Evolutionary conservation across 1,284 basidiomycete species (phyloP).

Genomic region (Vanrija sp.): DNA sequence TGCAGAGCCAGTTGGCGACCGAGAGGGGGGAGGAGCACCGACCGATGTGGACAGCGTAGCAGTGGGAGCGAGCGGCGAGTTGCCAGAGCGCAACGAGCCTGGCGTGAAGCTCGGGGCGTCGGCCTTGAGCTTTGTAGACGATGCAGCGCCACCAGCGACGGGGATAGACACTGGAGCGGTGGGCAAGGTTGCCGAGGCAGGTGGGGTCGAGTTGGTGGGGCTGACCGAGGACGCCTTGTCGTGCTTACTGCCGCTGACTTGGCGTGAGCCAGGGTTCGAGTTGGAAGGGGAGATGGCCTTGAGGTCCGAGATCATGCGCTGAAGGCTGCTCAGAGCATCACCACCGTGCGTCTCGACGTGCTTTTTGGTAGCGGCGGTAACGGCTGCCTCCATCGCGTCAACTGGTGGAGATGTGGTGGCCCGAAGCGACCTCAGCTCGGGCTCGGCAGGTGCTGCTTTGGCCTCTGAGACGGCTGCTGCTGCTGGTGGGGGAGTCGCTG

Average conservation of each 20-base stretch:
- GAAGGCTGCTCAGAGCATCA: slow-evolving; percentile 38
- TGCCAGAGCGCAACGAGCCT: slow-evolving; percentile 13
- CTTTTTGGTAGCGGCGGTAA: slow-evolving; percentile 39
- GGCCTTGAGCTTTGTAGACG: slow-evolving; percentile 43
- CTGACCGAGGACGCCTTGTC: neutral
- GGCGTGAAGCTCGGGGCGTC: slow-evolving; percentile 49
- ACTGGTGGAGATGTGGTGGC: slow-evolving; percentile 29
- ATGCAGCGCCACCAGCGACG: slow-evolving; percentile 1
- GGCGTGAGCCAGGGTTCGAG: slow-evolving; percentile 19
- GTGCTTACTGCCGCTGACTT: slow-evolving; percentile 19
- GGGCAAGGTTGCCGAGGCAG: neutral
- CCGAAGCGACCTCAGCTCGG: slow-evolving; percentile 25
- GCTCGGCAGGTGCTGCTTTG: slow-evolving; percentile 1
- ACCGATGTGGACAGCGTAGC: neutral
- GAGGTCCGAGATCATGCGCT: slow-evolving; percentile 47
- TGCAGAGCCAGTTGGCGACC: neutral
- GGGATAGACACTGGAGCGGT: slow-evolving; percentile 12
- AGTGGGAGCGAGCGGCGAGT: slow-evolving; percentile 10
- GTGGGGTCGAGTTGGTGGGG: neutral
- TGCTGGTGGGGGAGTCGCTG: slow-evolving; percentile 11
- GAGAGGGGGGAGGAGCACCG: neutral
- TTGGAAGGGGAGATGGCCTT: slow-evolving; percentile 32
- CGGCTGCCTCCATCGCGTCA: slow-evolving; percentile 41
- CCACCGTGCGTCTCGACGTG: slow-evolving; percentile 26
- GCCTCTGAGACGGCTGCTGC: slow-evolving; percentile 14